Base-by-base conservation (phyloP, 768 basidiomycete species). In the Rhodotorula diobovata region DNA sequence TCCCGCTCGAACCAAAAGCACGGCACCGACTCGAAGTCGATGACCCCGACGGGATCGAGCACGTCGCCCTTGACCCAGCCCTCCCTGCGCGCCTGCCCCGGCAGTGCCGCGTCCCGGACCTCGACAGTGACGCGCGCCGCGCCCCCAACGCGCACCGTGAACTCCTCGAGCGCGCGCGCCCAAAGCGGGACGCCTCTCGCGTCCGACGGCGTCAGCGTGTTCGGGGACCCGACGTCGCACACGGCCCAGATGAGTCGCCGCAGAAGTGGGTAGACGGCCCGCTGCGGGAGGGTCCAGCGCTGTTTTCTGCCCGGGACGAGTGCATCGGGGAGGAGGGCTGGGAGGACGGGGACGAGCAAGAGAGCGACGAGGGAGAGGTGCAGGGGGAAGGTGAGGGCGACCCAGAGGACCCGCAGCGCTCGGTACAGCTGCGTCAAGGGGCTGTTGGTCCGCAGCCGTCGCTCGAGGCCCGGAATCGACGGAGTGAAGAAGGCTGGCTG, bases 1-100 rank as follows among this genome's bases (percentile, higher is more conserved):
- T 48, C 48, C 34, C 66, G 39, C 30, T 74, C 63, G 45, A 75
- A 67, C 74, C 76, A 77, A n/a, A 75, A 77, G n/a, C 61, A 35
- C 41, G 74, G 68, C 34, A 77, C 66, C 8, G 41, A 6, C 23
- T 57, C 59, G 1, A 63, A n/a, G 25, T 35, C 48, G 15, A 72
- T 51, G 35, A 23, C 18, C 10, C 62, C 71, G 0, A 20, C 28
- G 35, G 75, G 71, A 50, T 73, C 71, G 12, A 56, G 12, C 6
- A 64, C 64, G 25, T 65, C 71, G 5, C 57, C 68, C 32, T 21
- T 32, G 18, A 77, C 35, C 66, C 73, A 72, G 21, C 67, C 70
- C 10, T 53, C 37, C 12, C 60, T 57, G 35, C 37, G 25, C 21
- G 61, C 70, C 37, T 35, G 25, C 8, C 35, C 7, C 4, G 64